Conservation (phyloP, 2,329 filamentous ascomycete species). For the Epichloe sp. region DNA sequence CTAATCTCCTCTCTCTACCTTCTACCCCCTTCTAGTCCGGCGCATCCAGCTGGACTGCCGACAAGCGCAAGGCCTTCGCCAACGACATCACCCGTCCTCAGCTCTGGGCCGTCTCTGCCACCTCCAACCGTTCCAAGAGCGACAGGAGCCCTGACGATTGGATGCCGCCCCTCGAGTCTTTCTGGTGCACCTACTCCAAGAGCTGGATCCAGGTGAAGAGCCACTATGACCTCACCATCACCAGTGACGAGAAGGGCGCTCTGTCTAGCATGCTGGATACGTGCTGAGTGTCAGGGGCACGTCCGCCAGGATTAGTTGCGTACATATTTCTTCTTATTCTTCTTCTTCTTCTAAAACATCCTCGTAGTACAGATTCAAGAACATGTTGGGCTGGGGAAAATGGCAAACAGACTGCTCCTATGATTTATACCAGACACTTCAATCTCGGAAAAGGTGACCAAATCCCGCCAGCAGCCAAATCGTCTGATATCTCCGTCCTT, state of each 20-base stretch:
- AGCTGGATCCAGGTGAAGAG: slow-evolving; percentile 71
- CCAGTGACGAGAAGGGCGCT: slow-evolving; percentile 57
- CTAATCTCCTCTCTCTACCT: not conserved
- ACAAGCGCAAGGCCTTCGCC: slow-evolving; percentile 54
- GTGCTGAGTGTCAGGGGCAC: slow-evolving; percentile 12
- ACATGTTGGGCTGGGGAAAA: not conserved
- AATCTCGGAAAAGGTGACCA: too few relatives aligned
- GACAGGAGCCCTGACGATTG: slow-evolving; percentile 61
- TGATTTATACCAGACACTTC: not conserved
- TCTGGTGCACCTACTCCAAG: slow-evolving; percentile 67
- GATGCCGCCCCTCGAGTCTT: slow-evolving; percentile 57
- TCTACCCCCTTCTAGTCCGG: slow-evolving; percentile 39
- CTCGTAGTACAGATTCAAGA: not conserved
- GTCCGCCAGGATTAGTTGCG: not conserved
- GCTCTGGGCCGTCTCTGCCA: slow-evolving; percentile 66
- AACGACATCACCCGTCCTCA: slow-evolving; percentile 68
- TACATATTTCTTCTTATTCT: not conserved
- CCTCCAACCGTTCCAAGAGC: slow-evolving; percentile 62
- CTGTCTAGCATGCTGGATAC: slow-evolving; percentile 31
- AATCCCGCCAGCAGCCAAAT: not conserved
- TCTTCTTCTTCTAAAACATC: too few relatives aligned
- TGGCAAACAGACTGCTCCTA: not conserved
- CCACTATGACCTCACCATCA: slow-evolving; percentile 56
- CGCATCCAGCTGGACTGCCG: slow-evolving; percentile 57
- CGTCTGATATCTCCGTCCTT: not conserved